A percentile compares a stretch with the other conserved stretches of the same genome.
Conservation (phyloP, 2,329 filamentous ascomycete species). For the Penicillium sp. region DNA sequence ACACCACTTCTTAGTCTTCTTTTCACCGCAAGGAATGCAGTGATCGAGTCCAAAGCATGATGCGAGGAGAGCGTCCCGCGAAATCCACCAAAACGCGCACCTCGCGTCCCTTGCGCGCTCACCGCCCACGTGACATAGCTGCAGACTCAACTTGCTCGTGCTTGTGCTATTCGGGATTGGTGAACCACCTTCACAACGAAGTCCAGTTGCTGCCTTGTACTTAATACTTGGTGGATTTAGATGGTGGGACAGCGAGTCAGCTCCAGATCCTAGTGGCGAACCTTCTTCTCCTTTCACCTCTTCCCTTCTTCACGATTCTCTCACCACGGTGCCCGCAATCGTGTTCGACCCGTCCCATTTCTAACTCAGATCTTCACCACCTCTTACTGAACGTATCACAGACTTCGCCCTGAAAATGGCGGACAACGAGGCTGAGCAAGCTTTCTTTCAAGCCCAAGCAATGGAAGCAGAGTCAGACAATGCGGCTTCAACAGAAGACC, state of each 20-base stretch:
- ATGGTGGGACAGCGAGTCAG: neutral
- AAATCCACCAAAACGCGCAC: conserved; percentile 24
- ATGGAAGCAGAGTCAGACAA: conserved; percentile 41
- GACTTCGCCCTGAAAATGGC: conserved; percentile 43
- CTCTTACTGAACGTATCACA: conserved; percentile 7
- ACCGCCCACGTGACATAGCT: conserved; percentile 35
- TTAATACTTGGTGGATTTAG: neutral
- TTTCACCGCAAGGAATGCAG: conserved; percentile 26
- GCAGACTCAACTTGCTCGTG: neutral
- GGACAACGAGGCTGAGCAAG: conserved; percentile 54
- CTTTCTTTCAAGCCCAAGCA: conserved; percentile 53
- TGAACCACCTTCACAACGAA: neutral
- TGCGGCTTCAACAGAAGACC: conserved; percentile 51
- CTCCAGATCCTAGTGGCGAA: neutral
- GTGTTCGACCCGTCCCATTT: neutral
- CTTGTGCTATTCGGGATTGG: conserved; percentile 25
- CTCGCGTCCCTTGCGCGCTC: conserved; percentile 31
- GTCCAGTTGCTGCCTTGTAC: neutral
- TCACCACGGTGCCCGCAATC: neutral
- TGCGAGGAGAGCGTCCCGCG: conserved; percentile 15
- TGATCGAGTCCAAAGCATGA: conserved; percentile 15
- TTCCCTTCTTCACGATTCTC: neutral
- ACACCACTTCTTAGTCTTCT: neutral
- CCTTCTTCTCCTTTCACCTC: neutral
- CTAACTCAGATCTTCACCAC: neutral